Evolutionary conservation across 2,329 filamentous ascomycete species (phyloP), one percentile per base, ranked within the genome.

Genomic region (Calonectria ilicicola): DNA sequence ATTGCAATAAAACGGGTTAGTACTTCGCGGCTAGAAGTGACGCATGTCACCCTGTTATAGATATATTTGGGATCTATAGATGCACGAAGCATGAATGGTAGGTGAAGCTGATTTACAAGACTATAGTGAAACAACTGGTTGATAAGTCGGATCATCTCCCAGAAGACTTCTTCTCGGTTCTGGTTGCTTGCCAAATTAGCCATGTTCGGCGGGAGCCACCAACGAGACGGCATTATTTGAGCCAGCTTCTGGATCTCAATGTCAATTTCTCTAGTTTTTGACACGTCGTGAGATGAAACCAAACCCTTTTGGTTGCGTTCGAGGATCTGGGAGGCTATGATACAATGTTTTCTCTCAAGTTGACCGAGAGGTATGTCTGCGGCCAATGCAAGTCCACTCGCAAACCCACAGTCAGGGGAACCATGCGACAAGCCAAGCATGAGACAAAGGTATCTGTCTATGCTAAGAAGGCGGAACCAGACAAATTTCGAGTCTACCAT

Each of bases 391-490:
- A 19, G 21, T 44, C 21, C 42, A 19, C 10, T 44, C 10, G 42
- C 42, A n/a, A 44, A 44, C n/a, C 17, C 19, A 7, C 42, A 19
- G 15, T 51, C 47, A 51, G 14, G 9, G 15, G 47, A 51, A 15
- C 21, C 21, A 15, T 51, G 47, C 5, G 67, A 62, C 1, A 70
- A 62, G 2, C 67, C 62, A 2, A 70, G 49, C 27, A 70, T 21
- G 4, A 70, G 17, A 17, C 47, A 35, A 17, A 70, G 27, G 26
- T 65, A 51, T 8, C 62, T 35, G 21, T 70, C 67, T 19, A 40
- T 35, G 19, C 58, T 23, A 3, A 70, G 23, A 7, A 70, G 32
- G 1, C 67, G 67, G 21, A 70, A 42, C 67, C 67, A 65, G 5
- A 70, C 15, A 49, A 29, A 60, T 4, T 51, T 49, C 2, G 47